Percentiles rank a stretch among this genome's conserved stretches.
These are phyloP conservation scores for Gossypium raimondii DNA, from an alignment of 345 rosid genomes.

Conservation along the genomic window DNA sequence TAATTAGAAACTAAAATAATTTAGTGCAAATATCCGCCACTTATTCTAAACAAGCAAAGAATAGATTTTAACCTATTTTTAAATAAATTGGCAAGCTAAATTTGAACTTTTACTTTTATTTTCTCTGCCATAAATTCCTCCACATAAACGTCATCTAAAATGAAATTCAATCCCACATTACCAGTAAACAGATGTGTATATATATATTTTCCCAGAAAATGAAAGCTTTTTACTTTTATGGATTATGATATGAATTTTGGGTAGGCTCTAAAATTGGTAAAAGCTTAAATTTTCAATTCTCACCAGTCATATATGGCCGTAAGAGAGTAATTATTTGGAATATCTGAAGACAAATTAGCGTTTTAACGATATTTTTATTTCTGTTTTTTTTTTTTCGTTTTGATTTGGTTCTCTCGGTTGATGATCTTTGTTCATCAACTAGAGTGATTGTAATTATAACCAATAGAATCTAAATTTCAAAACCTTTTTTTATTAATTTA, in stretches of 20 bases:
- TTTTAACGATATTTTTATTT: not conserved
- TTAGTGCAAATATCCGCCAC: too few species aligned
- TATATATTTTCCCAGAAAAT: not conserved
- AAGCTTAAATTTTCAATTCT: not conserved
- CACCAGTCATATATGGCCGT: not conserved
- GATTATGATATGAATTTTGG: not conserved
- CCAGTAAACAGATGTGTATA: not conserved
- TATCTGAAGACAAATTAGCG: not conserved
- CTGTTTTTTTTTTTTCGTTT: not conserved
- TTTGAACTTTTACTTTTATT: not conserved
- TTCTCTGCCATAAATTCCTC: not conserved
- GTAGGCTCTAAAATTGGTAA: not conserved
- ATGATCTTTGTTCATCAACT: constrained; percentile 33
- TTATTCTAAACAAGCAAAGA: too few species aligned
- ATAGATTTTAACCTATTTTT: not conserved
- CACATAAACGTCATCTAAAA: not conserved
- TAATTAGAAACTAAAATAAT: too few species aligned
- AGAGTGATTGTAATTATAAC: constrained; percentile 19
- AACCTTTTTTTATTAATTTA: constrained; percentile 11
- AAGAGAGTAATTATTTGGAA: not conserved
- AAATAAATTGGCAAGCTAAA: not conserved
- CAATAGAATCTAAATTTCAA: constrained; percentile 13
- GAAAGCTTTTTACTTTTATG: not conserved
- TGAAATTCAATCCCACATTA: not conserved
- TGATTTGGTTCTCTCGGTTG: constrained; percentile 17